Conservation (phyloP, 306 rosid species). For the Rosa rugosa region DNA sequence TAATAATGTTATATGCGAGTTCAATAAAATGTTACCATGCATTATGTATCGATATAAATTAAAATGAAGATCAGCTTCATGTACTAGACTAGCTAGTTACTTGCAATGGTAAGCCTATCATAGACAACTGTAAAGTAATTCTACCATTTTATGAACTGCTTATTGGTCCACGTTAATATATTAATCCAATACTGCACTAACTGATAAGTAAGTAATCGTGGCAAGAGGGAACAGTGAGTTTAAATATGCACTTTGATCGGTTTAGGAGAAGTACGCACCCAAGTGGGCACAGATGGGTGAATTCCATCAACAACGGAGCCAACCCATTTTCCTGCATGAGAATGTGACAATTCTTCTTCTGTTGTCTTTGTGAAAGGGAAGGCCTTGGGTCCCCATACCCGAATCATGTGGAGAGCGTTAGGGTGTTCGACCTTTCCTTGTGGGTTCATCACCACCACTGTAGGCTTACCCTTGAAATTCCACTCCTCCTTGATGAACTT, state of each 20-base stretch:
- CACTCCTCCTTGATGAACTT: conserved; percentile 51
- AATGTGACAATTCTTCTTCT: not conserved
- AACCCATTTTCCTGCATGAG: conserved; percentile 18
- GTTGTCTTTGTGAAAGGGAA: conserved; percentile 31
- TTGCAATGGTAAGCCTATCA: too few relatives aligned
- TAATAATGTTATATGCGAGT: too few relatives aligned
- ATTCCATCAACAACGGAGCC: conserved; percentile 3
- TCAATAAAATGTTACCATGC: too few relatives aligned
- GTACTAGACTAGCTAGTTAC: too few relatives aligned
- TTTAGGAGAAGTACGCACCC: conserved; percentile 25
- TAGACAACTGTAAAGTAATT: too few relatives aligned
- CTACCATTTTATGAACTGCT: too few relatives aligned
- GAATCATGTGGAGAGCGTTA: conserved; percentile 52
- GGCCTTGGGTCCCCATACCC: conserved; percentile 42
- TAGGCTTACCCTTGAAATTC: conserved; percentile 49
- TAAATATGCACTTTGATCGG: not conserved
- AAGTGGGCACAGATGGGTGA: conserved; percentile 9
- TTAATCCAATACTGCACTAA: too few relatives aligned
- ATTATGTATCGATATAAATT: too few relatives aligned
- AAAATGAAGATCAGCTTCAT: too few relatives aligned
- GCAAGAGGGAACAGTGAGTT: too few relatives aligned
- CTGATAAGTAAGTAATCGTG: too few relatives aligned
- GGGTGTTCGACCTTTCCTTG: conserved; percentile 40
- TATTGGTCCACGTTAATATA: too few relatives aligned
- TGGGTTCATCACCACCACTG: conserved; percentile 34